These are phyloP conservation scores for Bjerkandera adusta DNA, from an alignment of 1,284 basidiomycete genomes.

Conservation along the genomic window DNA sequence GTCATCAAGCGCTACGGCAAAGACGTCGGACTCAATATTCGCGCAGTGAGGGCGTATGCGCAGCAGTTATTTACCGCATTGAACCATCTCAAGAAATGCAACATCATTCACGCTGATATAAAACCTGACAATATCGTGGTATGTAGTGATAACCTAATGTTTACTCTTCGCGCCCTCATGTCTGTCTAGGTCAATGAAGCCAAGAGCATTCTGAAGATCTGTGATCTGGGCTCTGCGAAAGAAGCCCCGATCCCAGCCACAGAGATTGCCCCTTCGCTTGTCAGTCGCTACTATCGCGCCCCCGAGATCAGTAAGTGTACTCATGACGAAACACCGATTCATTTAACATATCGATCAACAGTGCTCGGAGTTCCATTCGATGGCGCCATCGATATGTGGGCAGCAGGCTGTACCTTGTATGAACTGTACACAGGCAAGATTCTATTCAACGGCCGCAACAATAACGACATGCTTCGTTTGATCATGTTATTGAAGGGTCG, in stretches of 20 bases:
- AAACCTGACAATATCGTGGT: constrained; percentile 97
- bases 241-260: constrained; percentile 93
- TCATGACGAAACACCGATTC: no score
- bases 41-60: constrained; percentile 96
- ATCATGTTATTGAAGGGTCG: constrained; percentile 98
- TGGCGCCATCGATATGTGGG: constrained; percentile 94
- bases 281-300: constrained; percentile 96
- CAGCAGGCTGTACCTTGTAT: constrained; percentile 95
- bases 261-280: constrained; percentile 98
- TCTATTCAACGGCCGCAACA: constrained; percentile 93
- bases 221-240: constrained; percentile 94
- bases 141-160: constrained; percentile 29
- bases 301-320: constrained; percentile 92
- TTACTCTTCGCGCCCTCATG: no score
- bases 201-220: constrained; percentile 93
- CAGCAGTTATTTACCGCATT: constrained; percentile 94
- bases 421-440: constrained; percentile 99
- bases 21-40: constrained; percentile 94
- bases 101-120: constrained; percentile 97
- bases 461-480: constrained; percentile 96
- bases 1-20: constrained; percentile 99
- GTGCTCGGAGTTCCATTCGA: constrained; percentile 96
- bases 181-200: constrained; percentile 82
- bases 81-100: constrained; percentile 82
- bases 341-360: constrained; percentile 29